Conservation (phyloP, 1,139 yeast genomes). For the Zygotorulaspora mrakii region DNA sequence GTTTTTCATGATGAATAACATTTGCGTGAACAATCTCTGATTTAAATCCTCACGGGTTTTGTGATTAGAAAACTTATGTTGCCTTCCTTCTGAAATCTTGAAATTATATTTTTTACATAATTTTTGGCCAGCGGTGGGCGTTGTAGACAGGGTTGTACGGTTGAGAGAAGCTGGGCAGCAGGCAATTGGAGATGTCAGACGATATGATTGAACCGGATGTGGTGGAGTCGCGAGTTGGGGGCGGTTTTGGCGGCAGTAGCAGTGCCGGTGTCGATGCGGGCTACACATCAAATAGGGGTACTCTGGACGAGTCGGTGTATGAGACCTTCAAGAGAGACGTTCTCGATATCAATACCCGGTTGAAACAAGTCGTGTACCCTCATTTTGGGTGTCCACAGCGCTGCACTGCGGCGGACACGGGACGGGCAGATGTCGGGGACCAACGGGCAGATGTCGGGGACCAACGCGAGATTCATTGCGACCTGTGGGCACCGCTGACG, state of each 20-base stretch:
- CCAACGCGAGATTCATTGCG: slow-evolving; percentile 22
- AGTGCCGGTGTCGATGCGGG: slow-evolving; percentile 4
- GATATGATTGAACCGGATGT: slow-evolving; percentile 29
- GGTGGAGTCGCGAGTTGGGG: slow-evolving; percentile 22
- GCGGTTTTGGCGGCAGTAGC: slow-evolving; percentile 7
- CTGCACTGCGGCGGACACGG: too few relatives aligned
- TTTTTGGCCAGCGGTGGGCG: too few relatives aligned
- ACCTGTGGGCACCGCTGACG: slow-evolving; percentile 37
- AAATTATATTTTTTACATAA: slow-evolving; percentile 15
- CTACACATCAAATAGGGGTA: slow-evolving; percentile 25
- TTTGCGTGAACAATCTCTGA: slow-evolving; percentile 40
- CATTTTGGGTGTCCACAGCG: too few relatives aligned
- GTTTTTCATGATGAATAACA: slow-evolving; percentile 35
- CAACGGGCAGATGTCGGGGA: slow-evolving; percentile 6
- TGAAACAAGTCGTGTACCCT: slow-evolving; percentile 36
- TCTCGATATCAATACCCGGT: slow-evolving; percentile 32
- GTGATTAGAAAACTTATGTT: slow-evolving; percentile 38
- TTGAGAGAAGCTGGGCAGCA: too few relatives aligned
- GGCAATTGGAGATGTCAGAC: slow-evolving; percentile 2
- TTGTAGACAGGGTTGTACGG: too few relatives aligned
- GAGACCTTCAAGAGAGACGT: slow-evolving; percentile 34
- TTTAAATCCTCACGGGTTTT: slow-evolving; percentile 22
- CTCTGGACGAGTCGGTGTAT: slow-evolving; percentile 33
- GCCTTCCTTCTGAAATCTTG: slow-evolving; percentile 38
- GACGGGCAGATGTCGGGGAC: too few relatives aligned